These are phyloP conservation scores for Naganishia sp. DNA, from an alignment of 1,284 basidiomycete species.

Conservation along the genomic window DNA sequence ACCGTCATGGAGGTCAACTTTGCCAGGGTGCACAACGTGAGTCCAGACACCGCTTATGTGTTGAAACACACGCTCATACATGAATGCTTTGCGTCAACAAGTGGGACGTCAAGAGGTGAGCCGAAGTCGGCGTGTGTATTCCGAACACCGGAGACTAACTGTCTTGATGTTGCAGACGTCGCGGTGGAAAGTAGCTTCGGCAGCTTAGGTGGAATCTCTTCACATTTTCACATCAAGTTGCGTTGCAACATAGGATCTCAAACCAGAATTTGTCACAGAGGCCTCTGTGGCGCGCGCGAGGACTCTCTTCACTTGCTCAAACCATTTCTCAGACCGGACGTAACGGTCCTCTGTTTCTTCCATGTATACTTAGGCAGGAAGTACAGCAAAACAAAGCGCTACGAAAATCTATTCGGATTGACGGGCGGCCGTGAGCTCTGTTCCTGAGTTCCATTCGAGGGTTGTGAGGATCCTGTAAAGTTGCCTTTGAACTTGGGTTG, in stretches of 20 bases:
- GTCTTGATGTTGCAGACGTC: not conserved
- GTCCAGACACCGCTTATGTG: slow-evolving; percentile 28
- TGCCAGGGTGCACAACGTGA: slow-evolving; percentile 83
- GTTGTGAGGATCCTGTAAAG: not conserved
- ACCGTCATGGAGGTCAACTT: slow-evolving; percentile 99
- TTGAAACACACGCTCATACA: not conserved
- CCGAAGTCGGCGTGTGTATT: not conserved
- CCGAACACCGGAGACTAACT: not conserved
- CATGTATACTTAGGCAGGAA: not conserved
- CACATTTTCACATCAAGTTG: not conserved
- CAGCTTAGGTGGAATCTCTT: not conserved
- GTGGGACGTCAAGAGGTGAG: slow-evolving; percentile 54
- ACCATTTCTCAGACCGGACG: too few species aligned
- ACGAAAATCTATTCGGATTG: slow-evolving; percentile 20
- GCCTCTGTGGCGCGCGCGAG: too few species aligned
- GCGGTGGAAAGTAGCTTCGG: slow-evolving; percentile 3
- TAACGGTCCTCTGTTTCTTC: not conserved
- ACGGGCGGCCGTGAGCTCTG: slow-evolving; percentile 1
- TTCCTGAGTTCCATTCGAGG: not conserved
- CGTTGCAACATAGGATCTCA: not conserved
- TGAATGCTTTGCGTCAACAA: slow-evolving; percentile 29
- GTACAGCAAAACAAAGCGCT: not conserved
- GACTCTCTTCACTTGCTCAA: not conserved
- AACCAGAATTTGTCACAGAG: too few species aligned
- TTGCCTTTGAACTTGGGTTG: slow-evolving; percentile 24